These are phyloP conservation scores for Coemansia sp. DNA, from an alignment of 192 early-diverging fungal species.

Conservation along the genomic window DNA sequence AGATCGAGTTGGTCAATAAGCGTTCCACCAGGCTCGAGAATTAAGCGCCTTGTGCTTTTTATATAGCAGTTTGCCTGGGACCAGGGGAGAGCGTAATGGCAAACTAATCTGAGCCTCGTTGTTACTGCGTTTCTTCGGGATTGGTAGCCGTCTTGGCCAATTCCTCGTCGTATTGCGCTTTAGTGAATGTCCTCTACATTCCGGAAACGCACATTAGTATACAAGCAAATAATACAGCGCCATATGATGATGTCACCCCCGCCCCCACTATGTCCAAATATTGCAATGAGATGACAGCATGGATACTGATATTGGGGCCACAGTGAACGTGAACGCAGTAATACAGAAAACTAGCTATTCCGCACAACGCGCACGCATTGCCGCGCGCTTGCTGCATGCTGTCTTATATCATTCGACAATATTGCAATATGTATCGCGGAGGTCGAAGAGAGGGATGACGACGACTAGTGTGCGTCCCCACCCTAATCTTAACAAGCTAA, in stretches of 20 bases:
- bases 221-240: not conserved
- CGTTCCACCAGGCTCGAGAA: not conserved
- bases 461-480: too few relatives aligned
- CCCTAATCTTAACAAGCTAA: not conserved
- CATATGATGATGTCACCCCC: slow-evolving; percentile 1
- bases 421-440: not conserved
- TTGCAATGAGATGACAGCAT: not conserved
- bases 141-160: not conserved
- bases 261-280: not conserved
- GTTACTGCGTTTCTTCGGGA: not conserved
- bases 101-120: slow-evolving; percentile 1
- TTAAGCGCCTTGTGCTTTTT: slow-evolving; percentile 8
- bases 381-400: not conserved
- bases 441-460: not conserved
- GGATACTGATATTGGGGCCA: not conserved
- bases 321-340: not conserved
- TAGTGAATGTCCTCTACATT: not conserved
- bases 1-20: not conserved
- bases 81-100: not conserved
- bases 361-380: not conserved
- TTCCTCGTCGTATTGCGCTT: not conserved
- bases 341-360: not conserved
- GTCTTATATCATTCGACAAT: not conserved
- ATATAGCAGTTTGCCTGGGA: not conserved
- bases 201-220: not conserved